These are phyloP conservation scores for Azolla pinnata DNA, from an alignment of 75 land plant species.

Conservation along the genomic window DNA sequence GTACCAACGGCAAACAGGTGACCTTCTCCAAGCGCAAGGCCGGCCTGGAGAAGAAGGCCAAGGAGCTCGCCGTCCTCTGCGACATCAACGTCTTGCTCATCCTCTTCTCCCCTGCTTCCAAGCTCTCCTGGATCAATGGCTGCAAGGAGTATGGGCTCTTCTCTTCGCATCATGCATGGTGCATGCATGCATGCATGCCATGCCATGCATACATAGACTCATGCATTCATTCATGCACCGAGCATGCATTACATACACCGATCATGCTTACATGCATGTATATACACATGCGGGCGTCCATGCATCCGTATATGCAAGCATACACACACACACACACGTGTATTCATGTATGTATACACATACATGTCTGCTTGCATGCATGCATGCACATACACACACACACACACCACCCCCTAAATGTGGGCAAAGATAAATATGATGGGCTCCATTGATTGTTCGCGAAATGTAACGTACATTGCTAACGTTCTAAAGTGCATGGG, in stretches of 20 bases:
- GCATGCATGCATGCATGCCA: not conserved
- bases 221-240: not conserved
- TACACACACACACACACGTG: slow-evolving; percentile 1
- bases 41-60: slow-evolving; percentile 64
- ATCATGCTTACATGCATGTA: no score
- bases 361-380: not conserved
- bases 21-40: slow-evolving; percentile 50
- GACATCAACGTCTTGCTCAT: slow-evolving; percentile 52
- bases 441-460: no score
- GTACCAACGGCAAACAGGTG: slow-evolving; percentile 31
- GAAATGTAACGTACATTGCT: no score
- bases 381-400: not conserved
- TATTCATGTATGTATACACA: not conserved
- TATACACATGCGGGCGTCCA: no score
- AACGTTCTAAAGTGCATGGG: no score
- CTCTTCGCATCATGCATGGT: not conserved
- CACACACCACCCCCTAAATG: no score
- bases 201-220: not conserved
- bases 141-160: slow-evolving; percentile 22
- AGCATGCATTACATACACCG: not conserved
- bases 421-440: no score
- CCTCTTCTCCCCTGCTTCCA: slow-evolving; percentile 61
- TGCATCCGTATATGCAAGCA: no score
- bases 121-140: slow-evolving; percentile 32
- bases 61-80: slow-evolving; percentile 52